Percentiles rank a stretch among this genome's conserved stretches.
phyloP scores from a whole-genome alignment of 2,329 filamentous ascomycete species.

The Akanthomyces uredinophilus region DNA sequence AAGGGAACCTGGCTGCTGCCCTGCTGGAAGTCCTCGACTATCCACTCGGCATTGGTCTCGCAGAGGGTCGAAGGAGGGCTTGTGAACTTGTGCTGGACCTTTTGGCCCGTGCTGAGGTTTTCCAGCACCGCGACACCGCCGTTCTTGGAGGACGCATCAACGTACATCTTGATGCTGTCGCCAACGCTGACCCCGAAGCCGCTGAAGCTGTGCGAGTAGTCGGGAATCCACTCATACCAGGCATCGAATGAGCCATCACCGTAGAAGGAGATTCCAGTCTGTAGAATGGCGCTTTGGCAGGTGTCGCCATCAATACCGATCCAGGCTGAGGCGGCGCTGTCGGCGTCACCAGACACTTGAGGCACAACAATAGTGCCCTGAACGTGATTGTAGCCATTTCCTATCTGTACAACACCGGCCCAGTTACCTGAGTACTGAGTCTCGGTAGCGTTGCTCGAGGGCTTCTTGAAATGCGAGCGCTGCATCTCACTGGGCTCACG shows the following conservation, averaged over 20 bases:
- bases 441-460: background rate
- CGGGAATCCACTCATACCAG: conserved; percentile 39
- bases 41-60: conserved; percentile 55
- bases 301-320: conserved; percentile 38
- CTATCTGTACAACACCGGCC: conserved; percentile 3
- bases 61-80: conserved; percentile 29
- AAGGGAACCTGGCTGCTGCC: conserved; percentile 19
- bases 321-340: conserved; percentile 29
- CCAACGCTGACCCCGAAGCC: conserved; percentile 21
- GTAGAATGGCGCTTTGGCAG: conserved; percentile 31
- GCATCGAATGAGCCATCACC: conserved; percentile 30
- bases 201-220: conserved; percentile 32
- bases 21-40: conserved; percentile 38
- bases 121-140: conserved; percentile 22
- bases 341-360: background rate
- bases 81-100: conserved; percentile 43
- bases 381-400: conserved; percentile 1
- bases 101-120: conserved; percentile 46
- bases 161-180: conserved; percentile 21
- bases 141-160: conserved; percentile 18
- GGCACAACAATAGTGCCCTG: conserved; percentile 3
- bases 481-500: background rate
- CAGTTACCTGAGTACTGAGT: conserved; percentile 1
- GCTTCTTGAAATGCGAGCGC: conserved; percentile 5
- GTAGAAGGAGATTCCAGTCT: conserved; percentile 36